Evolutionary conservation across 2,329 filamentous ascomycete species (phyloP), one percentile per base, ranked within the genome.

Genomic region (Aureobasidium sp.): DNA sequence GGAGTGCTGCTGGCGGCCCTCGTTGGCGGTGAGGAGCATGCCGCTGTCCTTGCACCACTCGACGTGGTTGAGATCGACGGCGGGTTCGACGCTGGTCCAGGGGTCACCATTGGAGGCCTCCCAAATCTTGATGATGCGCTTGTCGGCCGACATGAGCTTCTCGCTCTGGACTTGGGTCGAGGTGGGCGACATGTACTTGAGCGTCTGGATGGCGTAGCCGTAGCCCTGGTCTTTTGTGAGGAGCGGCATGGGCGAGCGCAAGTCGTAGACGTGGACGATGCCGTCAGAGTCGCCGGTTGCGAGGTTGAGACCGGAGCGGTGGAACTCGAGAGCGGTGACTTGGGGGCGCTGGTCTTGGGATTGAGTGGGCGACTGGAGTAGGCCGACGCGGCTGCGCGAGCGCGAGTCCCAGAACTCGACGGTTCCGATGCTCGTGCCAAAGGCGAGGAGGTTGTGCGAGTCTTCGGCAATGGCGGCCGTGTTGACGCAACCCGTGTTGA

Each of bases 71-170:
- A 99, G 85, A 71, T 99, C 94, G 7, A 97, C 94, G 8, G 91
- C 84, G 2, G 94, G 94, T 70, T 99, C 94, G 48, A 97, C 90
- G 1, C 91, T 94, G 0, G 94, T 97, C 93, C 94, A 99, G 4
- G 93, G 90, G 24, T 86, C 85, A 61, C 94, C 94, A 62, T 87
- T 86, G 37, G 81, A 78, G 64, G 90, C 85, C 69, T 97, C 91
- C 91, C 93, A 99, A 49, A 99, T 85, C 76, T 99, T 99, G 78
- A 99, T 95, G 67, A 96, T 96, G 65, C 90, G 85, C 76, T 96
- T 96, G 75, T 99, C 95, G 8, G 91, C 86, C 1, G 92, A 95
- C 64, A 97, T 79, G 22, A 99, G 86, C 75, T 96, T 97, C 40
- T 85, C 81, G 49, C 79, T 72, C 22, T 78, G 80, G 72, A 89